phyloP scores from a whole-genome alignment of 805 yeast species.

The Saturnispora dispora region DNA sequence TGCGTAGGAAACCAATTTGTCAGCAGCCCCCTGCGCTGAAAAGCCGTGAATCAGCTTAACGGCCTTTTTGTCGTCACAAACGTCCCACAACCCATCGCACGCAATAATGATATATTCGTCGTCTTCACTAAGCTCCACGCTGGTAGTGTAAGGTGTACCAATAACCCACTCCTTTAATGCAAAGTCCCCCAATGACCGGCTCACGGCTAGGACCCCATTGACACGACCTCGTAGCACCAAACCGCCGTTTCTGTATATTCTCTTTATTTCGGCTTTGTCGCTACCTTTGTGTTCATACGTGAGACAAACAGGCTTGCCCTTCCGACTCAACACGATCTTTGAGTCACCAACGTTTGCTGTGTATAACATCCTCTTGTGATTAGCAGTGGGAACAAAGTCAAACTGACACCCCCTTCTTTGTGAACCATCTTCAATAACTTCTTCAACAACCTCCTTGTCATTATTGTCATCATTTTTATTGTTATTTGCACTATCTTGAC shows the following conservation, averaged over 20 bases:
- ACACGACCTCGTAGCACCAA: constrained; percentile 83
- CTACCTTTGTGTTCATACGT: constrained; percentile 93
- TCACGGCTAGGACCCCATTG: constrained; percentile 91
- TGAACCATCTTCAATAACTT: too few species aligned
- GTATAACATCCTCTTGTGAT: constrained; percentile 67
- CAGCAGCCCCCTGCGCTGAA: constrained; percentile 61
- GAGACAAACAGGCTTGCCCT: constrained; percentile 66
- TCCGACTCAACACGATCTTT: constrained; percentile 67
- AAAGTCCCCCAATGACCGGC: constrained; percentile 88
- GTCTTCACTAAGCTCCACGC: constrained; percentile 55
- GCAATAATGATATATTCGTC: constrained; percentile 85
- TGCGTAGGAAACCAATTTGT: constrained; percentile 60
- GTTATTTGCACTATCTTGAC: background rate
- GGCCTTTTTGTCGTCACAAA: constrained; percentile 75
- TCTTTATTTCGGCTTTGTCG: constrained; percentile 63
- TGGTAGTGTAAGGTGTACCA: constrained; percentile 87
- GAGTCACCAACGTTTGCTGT: constrained; percentile 96
- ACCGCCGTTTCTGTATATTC: constrained; percentile 78
- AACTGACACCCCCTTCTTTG: background rate
- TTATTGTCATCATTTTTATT: background rate
- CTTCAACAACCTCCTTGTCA: background rate
- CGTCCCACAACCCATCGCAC: constrained; percentile 98
- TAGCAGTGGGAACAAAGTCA: constrained; percentile 38
- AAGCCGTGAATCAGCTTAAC: constrained; percentile 47
- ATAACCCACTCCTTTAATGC: constrained; percentile 84